Evolutionary conservation across 2,329 filamentous ascomycete species (phyloP), one percentile per base, ranked within the genome.

Genomic region (Xylaria polymorpha): DNA sequence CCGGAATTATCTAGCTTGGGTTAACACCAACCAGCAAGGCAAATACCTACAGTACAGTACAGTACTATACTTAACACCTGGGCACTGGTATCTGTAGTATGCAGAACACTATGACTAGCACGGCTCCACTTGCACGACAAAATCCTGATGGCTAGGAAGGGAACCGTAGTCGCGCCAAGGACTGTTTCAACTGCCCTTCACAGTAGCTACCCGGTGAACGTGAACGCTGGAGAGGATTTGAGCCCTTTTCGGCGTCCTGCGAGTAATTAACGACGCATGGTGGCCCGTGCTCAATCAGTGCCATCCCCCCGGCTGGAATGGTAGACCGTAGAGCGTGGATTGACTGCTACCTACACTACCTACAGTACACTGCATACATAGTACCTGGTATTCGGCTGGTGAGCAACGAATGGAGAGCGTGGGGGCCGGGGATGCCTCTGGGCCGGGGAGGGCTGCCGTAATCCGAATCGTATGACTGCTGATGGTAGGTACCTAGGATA

Each of bases 151-250:
- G 46, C 53, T 53, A 60, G 59, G 37, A 66, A 63, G 46, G 67
- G 44, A 61, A 63, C 55, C 59, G 32, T 32, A 39, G 39, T 61
- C 53, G 61, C 39, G 66, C 62, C 51, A 68, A 62, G 66, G 25
- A 48, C 29, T 41, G 55, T 69, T 64, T 66, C 53, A 63, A 69
- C 67, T 69, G 63, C 67, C 67, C 46, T 69, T 69, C 58, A 69
- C 22, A 69, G 67, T 69, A 69, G 67, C 67, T 61, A 60, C 44
- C 32, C 53, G 29, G 53, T 43, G 48, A 60, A 55, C 15, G 39
- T 29, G 59, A 4, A 29, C 25, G 25, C 25, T 29, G 22, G 35
- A 57, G 25, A 46, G 51, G 63, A 58, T 61, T 65, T 51, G 50
- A 55, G 67, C 44, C 56, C 29, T 61, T 58, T 66, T 61, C 43